Conservation (phyloP, 2,329 filamentous ascomycete species). For the Sporothrix inflata region DNA sequence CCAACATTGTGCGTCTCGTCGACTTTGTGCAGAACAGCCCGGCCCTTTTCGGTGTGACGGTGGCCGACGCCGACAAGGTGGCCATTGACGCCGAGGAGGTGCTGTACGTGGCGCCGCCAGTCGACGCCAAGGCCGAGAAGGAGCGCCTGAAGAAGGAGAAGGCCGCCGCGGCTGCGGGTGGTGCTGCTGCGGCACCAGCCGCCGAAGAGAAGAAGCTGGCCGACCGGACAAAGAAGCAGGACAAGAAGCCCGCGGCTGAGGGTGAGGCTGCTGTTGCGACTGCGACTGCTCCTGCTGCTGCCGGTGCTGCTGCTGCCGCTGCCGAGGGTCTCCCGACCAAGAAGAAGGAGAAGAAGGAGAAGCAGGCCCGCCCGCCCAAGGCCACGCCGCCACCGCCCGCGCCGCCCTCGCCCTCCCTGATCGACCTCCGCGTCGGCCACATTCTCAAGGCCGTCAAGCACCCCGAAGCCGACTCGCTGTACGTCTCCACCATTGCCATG, state of each 20-base stretch:
- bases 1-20: conserved; percentile 86
- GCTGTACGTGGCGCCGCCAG: conserved; percentile 82
- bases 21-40: conserved; percentile 94
- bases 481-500: conserved; percentile 92
- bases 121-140: conserved; percentile 93
- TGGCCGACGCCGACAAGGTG: conserved; percentile 75
- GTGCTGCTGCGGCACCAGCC: conserved; percentile 48
- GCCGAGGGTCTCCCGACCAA: conserved; percentile 40
- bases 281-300: conserved; percentile 34
- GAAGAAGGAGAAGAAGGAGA: conserved; percentile 90
- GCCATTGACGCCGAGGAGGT: conserved; percentile 78
- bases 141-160: conserved; percentile 97
- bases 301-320: conserved; percentile 39
- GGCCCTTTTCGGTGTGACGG: conserved; percentile 69
- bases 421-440: conserved; percentile 95
- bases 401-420: conserved; percentile 79
- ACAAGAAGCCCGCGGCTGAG: conserved; percentile 46
- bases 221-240: conserved; percentile 64
- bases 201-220: conserved; percentile 54
- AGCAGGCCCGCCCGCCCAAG: conserved; percentile 65
- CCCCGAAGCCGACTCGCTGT: conserved; percentile 94
- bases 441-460: conserved; percentile 95
- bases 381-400: conserved; percentile 72
- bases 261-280: conserved; percentile 34
- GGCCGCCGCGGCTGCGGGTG: conserved; percentile 67